Evolutionary conservation across 768 basidiomycete genomes (phyloP).

Genomic region (Tricholoma sp.): DNA sequence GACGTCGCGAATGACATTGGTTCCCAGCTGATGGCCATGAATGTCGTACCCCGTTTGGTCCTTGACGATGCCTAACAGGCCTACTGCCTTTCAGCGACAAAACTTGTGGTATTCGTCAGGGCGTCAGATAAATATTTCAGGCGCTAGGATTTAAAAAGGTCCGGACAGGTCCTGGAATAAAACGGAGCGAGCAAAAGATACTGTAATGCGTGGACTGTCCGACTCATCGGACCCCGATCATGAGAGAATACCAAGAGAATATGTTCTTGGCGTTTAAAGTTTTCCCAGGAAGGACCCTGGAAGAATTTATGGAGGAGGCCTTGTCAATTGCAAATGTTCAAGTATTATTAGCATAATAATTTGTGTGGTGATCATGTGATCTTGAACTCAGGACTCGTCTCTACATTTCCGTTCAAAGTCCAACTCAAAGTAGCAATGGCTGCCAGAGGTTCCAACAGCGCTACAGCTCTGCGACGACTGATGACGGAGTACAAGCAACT

Average conservation of each 20-base stretch:
- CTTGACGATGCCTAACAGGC: slow-evolving; percentile 65
- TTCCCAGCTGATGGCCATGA: slow-evolving; percentile 90
- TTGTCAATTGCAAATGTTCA: no score
- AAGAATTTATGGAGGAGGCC: not conserved
- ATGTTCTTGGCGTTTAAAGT: not conserved
- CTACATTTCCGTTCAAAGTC: not conserved
- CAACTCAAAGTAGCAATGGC: slow-evolving; percentile 34
- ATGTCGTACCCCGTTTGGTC: slow-evolving; percentile 84
- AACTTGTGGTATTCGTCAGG: not conserved
- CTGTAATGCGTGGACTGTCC: not conserved
- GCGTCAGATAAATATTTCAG: not conserved
- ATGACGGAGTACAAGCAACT: slow-evolving; percentile 94
- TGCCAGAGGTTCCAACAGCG: slow-evolving; percentile 45
- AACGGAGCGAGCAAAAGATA: not conserved
- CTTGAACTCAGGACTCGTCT: not conserved
- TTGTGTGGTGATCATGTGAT: not conserved
- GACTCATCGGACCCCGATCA: not conserved
- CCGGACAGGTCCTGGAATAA: not conserved
- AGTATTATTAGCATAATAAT: not conserved
- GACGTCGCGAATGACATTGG: not conserved
- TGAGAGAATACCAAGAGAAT: not conserved
- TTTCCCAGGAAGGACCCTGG: not conserved
- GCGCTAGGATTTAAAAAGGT: not conserved
- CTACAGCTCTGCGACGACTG: slow-evolving; percentile 77
- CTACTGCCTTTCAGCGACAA: not conserved